These are phyloP conservation scores for Gentiana straminea DNA, from an alignment of 257 asterid genomes.

Conservation along the genomic window DNA sequence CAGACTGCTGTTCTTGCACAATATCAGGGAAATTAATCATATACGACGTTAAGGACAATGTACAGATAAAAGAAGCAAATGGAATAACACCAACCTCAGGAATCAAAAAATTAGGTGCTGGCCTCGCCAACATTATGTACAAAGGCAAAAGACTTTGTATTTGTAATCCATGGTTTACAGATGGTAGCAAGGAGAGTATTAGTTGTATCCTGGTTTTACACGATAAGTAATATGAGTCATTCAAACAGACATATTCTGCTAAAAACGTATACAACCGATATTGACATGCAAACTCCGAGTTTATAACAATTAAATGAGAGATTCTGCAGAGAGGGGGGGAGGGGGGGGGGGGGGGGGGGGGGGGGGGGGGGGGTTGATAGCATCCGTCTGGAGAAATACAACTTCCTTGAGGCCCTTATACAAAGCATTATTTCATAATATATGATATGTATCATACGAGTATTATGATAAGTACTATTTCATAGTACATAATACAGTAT, in stretches of 20 bases:
- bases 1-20: conserved; percentile 47
- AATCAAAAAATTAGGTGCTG: conserved; percentile 40
- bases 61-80: conserved; percentile 11
- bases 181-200: conserved; percentile 62
- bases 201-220: conserved; percentile 55
- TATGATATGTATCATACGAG: too few relatives aligned
- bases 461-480: too few relatives aligned
- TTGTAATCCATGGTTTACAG: conserved; percentile 54
- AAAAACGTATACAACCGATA: neutral
- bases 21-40: conserved; percentile 14
- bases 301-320: neutral
- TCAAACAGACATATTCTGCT: neutral
- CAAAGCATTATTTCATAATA: too few relatives aligned
- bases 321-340: too few relatives aligned
- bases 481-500: too few relatives aligned
- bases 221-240: neutral
- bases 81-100: conserved; percentile 49
- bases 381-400: too few relatives aligned
- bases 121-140: conserved; percentile 77
- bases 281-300: neutral
- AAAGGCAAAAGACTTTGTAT: conserved; percentile 67
- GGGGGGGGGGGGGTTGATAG: too few relatives aligned
- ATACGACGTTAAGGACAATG: conserved; percentile 8
- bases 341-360: too few relatives aligned
- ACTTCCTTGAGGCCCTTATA: too few relatives aligned